Conservation (phyloP, 345 rosid species). For the Iberis pinnata region DNA sequence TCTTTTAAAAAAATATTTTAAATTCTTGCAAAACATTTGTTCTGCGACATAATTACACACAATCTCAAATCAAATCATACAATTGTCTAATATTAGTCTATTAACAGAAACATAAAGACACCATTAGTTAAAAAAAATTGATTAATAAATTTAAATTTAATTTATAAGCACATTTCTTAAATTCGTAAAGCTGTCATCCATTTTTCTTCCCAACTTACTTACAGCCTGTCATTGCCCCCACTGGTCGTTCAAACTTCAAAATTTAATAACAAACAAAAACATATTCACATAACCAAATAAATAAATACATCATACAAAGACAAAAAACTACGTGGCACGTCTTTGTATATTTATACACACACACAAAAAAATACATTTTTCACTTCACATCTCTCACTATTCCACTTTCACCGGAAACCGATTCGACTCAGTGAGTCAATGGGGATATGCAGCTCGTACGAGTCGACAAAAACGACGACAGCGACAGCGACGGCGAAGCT, state of each 20-base stretch:
- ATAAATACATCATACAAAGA: neutral
- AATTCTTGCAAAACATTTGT: too few relatives aligned
- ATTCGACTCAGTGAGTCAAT: too few relatives aligned
- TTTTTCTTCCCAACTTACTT: slow-evolving; percentile 15
- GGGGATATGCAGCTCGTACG: slow-evolving; percentile 87
- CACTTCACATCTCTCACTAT: slow-evolving; percentile 7
- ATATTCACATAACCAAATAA: too few relatives aligned
- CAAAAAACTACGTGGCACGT: slow-evolving; percentile 37
- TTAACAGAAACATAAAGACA: too few relatives aligned
- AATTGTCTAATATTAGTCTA: too few relatives aligned
- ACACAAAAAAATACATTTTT: neutral
- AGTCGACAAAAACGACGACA: slow-evolving; percentile 52
- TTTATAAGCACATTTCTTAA: too few relatives aligned
- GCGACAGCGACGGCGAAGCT: slow-evolving; percentile 77
- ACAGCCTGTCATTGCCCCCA: slow-evolving; percentile 46
- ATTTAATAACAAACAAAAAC: too few relatives aligned
- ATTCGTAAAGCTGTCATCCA: slow-evolving; percentile 27
- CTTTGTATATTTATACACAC: slow-evolving; percentile 14
- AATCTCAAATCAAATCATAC: too few relatives aligned
- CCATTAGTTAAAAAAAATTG: neutral
- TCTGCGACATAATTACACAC: too few relatives aligned
- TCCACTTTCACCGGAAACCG: neutral
- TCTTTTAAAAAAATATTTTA: too few relatives aligned
- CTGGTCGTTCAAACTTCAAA: slow-evolving; percentile 45
- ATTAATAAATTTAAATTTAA: slow-evolving; percentile 1